Conservation (phyloP, 139 green algal species). For the Chlamydomonas incerta region DNA sequence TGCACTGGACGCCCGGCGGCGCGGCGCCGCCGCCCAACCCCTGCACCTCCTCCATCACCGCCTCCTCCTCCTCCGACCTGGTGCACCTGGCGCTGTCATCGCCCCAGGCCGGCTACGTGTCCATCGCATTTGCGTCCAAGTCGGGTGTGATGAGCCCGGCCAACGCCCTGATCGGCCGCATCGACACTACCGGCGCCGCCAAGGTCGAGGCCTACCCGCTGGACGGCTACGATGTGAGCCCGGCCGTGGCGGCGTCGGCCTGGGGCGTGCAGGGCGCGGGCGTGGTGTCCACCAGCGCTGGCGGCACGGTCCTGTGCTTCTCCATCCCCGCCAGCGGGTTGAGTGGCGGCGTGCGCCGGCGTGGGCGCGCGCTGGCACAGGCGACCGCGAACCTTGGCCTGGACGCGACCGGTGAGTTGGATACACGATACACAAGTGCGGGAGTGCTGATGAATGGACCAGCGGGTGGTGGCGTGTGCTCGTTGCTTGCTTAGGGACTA, state of each 20-base stretch:
- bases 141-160: background rate
- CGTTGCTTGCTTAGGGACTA: too few relatives aligned
- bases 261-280: too few relatives aligned
- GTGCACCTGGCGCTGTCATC: background rate
- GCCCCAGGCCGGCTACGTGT: background rate
- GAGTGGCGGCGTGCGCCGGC: too few relatives aligned
- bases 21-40: background rate
- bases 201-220: background rate
- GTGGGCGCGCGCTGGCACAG: background rate
- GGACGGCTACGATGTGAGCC: background rate
- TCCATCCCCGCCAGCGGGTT: background rate
- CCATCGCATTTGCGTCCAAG: background rate
- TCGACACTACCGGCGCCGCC: too few relatives aligned
- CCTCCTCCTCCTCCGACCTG: too few relatives aligned
- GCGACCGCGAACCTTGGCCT: background rate
- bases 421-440: too few relatives aligned
- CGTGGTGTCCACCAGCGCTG: background rate
- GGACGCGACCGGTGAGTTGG: background rate
- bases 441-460: too few relatives aligned
- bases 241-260: background rate
- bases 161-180: background rate
- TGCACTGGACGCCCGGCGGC: slow-evolving; percentile 29
- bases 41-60: background rate
- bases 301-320: background rate
- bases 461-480: too few relatives aligned